A percentile compares a stretch with the other conserved stretches of the same genome.
These are phyloP conservation scores for Blastobotrys ciferrii DNA, from an alignment of 1,139 yeast species.

Conservation along the genomic window DNA sequence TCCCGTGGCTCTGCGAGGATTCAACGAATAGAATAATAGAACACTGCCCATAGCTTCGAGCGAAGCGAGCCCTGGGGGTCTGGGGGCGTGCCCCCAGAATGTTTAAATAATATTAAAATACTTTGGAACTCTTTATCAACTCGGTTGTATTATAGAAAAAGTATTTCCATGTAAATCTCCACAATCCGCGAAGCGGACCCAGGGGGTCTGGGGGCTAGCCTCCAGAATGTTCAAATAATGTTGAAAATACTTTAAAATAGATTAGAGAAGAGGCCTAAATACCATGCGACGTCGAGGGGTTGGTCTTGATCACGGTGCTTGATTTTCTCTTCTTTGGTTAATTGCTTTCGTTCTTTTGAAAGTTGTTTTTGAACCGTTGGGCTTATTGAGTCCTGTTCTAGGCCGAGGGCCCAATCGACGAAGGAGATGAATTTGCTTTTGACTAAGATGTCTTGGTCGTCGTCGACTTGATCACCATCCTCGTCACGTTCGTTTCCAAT, in stretches of 20 bases:
- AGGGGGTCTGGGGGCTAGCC: no score
- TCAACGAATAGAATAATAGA: no score
- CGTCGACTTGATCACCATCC: constrained; percentile 19
- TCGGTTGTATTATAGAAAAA: no score
- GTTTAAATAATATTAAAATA: no score
- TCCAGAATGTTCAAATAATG: no score
- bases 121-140: no score
- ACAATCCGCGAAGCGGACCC: no score
- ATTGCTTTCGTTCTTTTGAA: constrained; percentile 12
- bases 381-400: constrained; percentile 18
- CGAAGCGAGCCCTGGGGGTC: no score
- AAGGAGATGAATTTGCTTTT: constrained; percentile 25
- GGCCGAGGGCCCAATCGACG: constrained; percentile 34
- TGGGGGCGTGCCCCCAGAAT: no score
- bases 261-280: constrained; percentile 20
- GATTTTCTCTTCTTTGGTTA: constrained; percentile 22
- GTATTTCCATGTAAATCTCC: no score
- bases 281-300: constrained; percentile 27
- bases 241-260: not conserved
- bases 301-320: constrained; percentile 24
- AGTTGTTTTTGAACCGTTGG: not conserved
- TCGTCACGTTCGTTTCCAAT: constrained; percentile 18
- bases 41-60: no score
- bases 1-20: no score
- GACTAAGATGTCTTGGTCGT: constrained; percentile 19